A percentile compares a stretch with the other conserved stretches of the same genome.
Conservation (phyloP, 225 moss, liverwort and hornwort genomes). For the Rhytidiadelphus loreus region DNA sequence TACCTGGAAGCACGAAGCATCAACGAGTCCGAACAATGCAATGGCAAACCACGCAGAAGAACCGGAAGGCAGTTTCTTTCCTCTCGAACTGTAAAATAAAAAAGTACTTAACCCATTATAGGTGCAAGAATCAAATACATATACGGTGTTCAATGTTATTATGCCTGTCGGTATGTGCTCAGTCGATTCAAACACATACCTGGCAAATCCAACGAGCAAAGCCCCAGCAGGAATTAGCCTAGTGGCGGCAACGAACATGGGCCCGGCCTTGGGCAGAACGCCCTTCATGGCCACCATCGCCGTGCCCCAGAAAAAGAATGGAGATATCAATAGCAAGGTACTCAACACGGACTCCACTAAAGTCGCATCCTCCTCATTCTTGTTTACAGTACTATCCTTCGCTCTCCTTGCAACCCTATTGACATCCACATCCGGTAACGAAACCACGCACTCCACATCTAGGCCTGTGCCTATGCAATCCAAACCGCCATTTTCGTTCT, state of each 20-base stretch:
- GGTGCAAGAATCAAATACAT: not conserved
- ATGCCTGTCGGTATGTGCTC: not conserved
- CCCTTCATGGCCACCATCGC: constrained; percentile 99
- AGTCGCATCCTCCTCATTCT: constrained; percentile 4
- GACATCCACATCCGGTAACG: not conserved
- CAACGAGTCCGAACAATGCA: constrained; percentile 73
- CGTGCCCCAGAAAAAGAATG: constrained; percentile 98
- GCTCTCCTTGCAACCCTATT: constrained; percentile 15
- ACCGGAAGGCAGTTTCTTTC: constrained; percentile 71
- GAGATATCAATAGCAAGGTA: constrained; percentile 70
- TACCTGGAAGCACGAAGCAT: constrained; percentile 91
- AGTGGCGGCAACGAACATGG: constrained; percentile 87
- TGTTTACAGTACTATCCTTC: not conserved
- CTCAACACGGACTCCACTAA: constrained; percentile 40
- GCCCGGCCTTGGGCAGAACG: constrained; percentile 86
- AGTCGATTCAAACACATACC: not conserved
- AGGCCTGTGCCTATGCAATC: constrained; percentile 53
- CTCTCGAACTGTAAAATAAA: constrained; percentile 28
- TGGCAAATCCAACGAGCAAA: constrained; percentile 67
- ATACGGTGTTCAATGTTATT: not conserved
- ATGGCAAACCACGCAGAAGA: constrained; percentile 80
- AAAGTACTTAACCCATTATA: not conserved
- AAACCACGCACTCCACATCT: constrained; percentile 48
- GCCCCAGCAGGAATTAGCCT: constrained; percentile 85
- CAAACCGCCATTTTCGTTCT: constrained; percentile 4